These are phyloP conservation scores for Spergularia azorica DNA, from an alignment of 179 eudicot species.

Conservation along the genomic window DNA sequence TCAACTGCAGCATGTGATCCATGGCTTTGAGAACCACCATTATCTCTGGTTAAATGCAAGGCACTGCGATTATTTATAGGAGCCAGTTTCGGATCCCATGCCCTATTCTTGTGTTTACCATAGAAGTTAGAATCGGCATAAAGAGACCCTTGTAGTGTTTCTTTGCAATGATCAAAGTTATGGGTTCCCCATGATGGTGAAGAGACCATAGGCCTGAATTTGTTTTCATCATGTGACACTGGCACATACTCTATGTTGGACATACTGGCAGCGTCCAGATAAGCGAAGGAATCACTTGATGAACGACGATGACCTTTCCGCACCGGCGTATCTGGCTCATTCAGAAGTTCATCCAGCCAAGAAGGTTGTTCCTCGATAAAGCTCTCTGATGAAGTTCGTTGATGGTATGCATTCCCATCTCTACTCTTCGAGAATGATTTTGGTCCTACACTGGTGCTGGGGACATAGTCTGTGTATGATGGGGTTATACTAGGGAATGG, in stretches of 20 bases:
- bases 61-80: constrained; percentile 38
- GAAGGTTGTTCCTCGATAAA: constrained; percentile 90
- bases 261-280: constrained; percentile 56
- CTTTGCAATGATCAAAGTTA: constrained; percentile 53
- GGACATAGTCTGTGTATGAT: constrained; percentile 64
- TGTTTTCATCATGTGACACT: constrained; percentile 50
- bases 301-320: constrained; percentile 94
- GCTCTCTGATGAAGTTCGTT: constrained; percentile 91
- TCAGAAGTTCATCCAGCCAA: constrained; percentile 95
- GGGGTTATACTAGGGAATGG: constrained; percentile 80
- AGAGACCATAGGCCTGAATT: constrained; percentile 43
- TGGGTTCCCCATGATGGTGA: constrained; percentile 72
- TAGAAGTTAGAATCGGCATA: constrained; percentile 44
- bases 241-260: constrained; percentile 53
- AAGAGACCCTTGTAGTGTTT: constrained; percentile 45
- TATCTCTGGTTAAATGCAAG: constrained; percentile 53
- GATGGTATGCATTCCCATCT: constrained; percentile 69
- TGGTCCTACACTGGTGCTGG: constrained; percentile 48
- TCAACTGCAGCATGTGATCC: constrained; percentile 43
- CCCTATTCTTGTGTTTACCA: constrained; percentile 47
- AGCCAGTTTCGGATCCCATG: constrained; percentile 51
- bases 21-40: constrained; percentile 34
- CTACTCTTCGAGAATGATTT: constrained; percentile 53
- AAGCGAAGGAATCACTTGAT: constrained; percentile 96
- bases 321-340: constrained; percentile 97